Evolutionary conservation across 192 early-diverging fungal species (phyloP).

Genomic region (Backusella parvicylindrica): DNA sequence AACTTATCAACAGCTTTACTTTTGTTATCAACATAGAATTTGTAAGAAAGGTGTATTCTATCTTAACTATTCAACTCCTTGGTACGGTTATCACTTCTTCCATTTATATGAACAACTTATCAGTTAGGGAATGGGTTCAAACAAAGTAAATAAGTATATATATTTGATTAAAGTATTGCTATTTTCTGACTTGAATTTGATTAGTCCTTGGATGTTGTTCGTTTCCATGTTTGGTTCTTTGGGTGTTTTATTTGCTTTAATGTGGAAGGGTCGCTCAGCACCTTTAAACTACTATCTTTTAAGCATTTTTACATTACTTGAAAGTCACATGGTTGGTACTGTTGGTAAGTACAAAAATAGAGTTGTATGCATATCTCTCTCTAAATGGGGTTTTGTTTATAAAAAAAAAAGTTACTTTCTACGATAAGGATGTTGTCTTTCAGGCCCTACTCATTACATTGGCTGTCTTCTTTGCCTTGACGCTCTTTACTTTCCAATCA

Average conservation of each 20-base stretch:
- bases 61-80: slow-evolving; percentile 61
- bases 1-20: background rate
- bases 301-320: slow-evolving; percentile 57
- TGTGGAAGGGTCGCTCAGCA: slow-evolving; percentile 58
- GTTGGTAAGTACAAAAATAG: slow-evolving; percentile 28
- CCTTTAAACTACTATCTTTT: slow-evolving; percentile 63
- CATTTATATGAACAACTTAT: slow-evolving; percentile 53
- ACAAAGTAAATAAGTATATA: slow-evolving; percentile 32
- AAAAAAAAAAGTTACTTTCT: slow-evolving; percentile 56
- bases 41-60: slow-evolving; percentile 71
- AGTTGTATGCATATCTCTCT: too few relatives aligned
- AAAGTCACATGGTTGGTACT: slow-evolving; percentile 37
- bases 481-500: slow-evolving; percentile 75
- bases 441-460: slow-evolving; percentile 75
- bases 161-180: background rate
- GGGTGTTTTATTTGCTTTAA: slow-evolving; percentile 42
- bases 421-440: slow-evolving; percentile 58
- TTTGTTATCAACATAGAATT: slow-evolving; percentile 38
- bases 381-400: background rate
- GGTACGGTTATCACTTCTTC: slow-evolving; percentile 52
- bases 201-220: slow-evolving; percentile 56
- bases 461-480: slow-evolving; percentile 67
- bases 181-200: background rate
- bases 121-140: slow-evolving; percentile 50
- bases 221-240: slow-evolving; percentile 51